Evolutionary conservation across 805 yeast genomes (phyloP).

Genomic region (Yarrowia phangngaensis): DNA sequence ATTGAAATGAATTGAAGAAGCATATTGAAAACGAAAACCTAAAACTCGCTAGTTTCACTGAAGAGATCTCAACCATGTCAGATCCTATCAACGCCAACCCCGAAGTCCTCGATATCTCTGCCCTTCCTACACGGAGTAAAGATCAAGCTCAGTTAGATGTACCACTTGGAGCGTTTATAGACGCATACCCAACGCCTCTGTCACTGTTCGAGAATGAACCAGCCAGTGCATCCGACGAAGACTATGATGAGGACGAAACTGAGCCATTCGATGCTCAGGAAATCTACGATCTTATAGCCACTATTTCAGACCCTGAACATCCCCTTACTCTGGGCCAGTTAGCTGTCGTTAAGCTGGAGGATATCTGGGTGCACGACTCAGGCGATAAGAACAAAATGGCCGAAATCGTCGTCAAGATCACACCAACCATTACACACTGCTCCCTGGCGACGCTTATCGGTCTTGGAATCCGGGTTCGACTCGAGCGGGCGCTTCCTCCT

Average conservation of each 20-base stretch:
- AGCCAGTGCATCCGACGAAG: slow-evolving; percentile 22
- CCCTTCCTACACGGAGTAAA: slow-evolving; percentile 65
- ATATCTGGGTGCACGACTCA: slow-evolving; percentile 66
- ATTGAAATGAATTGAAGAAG: neutral
- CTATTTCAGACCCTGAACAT: slow-evolving; percentile 95
- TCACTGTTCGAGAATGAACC: slow-evolving; percentile 15
- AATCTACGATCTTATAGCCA: slow-evolving; percentile 77
- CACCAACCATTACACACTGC: slow-evolving; percentile 98
- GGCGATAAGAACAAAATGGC: slow-evolving; percentile 55
- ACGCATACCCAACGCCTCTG: slow-evolving; percentile 16
- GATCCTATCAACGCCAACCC: slow-evolving; percentile 93
- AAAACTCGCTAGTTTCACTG: no score
- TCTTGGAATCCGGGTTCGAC: slow-evolving; percentile 83
- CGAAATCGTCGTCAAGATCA: slow-evolving; percentile 73
- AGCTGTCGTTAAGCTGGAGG: slow-evolving; percentile 83
- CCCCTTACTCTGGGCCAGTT: slow-evolving; percentile 92
- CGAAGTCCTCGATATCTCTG: slow-evolving; percentile 66
- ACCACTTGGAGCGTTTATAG: slow-evolving; percentile 14
- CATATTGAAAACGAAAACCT: no score
- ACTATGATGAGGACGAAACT: slow-evolving; percentile 33
- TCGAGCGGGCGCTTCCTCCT: slow-evolving; percentile 83
- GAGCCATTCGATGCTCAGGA: slow-evolving; percentile 86
- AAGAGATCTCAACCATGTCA: slow-evolving; percentile 46
- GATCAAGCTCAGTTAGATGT: slow-evolving; percentile 32
- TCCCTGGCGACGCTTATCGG: slow-evolving; percentile 95